Percentiles rank a stretch among this genome's conserved stretches.
Conservation (phyloP, 2,329 filamentous ascomycete species). For the Laburnicola sp. region DNA sequence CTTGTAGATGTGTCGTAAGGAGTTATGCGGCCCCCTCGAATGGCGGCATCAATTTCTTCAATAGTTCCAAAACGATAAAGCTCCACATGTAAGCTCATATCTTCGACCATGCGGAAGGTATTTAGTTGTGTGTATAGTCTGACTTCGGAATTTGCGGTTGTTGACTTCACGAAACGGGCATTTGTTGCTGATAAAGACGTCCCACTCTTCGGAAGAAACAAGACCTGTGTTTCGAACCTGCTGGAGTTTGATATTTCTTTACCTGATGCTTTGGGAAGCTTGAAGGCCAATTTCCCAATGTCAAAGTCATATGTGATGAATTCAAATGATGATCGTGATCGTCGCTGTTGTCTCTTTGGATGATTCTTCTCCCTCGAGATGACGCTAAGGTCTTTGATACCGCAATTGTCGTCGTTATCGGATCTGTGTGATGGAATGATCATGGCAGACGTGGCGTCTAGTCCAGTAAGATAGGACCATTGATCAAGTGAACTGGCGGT, state of each 20-base stretch:
- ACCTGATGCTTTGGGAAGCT: neutral
- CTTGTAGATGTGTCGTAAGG: conserved; percentile 11
- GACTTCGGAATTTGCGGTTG: neutral
- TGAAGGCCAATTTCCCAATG: neutral
- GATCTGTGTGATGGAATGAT: too few species aligned
- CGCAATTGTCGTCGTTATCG: too few species aligned
- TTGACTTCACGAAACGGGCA: conserved; percentile 1
- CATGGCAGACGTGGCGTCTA: neutral
- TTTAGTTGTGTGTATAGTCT: conserved; percentile 7
- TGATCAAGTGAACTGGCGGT: conserved; percentile 5
- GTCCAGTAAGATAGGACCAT: conserved; percentile 1
- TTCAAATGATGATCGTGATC: too few species aligned
- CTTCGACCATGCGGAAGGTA: conserved; percentile 7
- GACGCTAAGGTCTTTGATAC: too few species aligned
- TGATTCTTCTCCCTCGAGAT: too few species aligned
- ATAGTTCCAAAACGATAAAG: conserved; percentile 8
- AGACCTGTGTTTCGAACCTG: neutral
- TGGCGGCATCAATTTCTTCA: conserved; percentile 14
- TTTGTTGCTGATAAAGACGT: neutral
- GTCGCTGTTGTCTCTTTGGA: too few species aligned
- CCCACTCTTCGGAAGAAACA: neutral
- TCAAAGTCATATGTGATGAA: too few species aligned
- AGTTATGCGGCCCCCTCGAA: conserved; percentile 16
- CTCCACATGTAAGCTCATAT: neutral
- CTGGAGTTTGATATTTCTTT: neutral